Evolutionary conservation across 2,329 filamentous ascomycete species (phyloP).

Genomic region (Pseudopyrenochaeta lycopersici): DNA sequence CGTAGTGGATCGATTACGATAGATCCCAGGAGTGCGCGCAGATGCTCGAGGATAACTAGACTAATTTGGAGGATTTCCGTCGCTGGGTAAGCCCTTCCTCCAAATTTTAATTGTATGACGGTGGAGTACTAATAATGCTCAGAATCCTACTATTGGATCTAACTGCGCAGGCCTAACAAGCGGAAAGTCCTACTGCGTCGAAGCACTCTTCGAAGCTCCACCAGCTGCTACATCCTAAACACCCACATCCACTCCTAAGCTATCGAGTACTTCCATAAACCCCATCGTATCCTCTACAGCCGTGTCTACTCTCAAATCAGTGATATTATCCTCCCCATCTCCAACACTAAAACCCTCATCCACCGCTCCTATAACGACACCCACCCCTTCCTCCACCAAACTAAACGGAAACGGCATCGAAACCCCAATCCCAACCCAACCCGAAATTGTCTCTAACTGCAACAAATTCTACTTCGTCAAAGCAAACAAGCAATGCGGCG

Average conservation of each 20-base stretch:
- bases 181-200: conserved; percentile 1
- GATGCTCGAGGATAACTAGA: conserved; percentile 1
- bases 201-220: neutral
- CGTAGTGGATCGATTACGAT: conserved; percentile 3
- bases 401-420: conserved; percentile 15
- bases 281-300: neutral
- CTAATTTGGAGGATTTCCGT: neutral
- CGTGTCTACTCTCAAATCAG: too few relatives aligned
- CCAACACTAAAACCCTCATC: too few relatives aligned
- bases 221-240: neutral
- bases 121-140: neutral
- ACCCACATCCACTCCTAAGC: neutral
- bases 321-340: too few relatives aligned
- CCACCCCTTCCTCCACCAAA: too few relatives aligned
- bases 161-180: neutral
- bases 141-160: conserved; percentile 1
- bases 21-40: neutral
- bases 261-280: neutral
- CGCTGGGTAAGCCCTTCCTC: neutral
- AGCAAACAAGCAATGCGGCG: conserved; percentile 7
- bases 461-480: conserved; percentile 16
- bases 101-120: too few relatives aligned
- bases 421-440: conserved; percentile 15
- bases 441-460: conserved; percentile 12
- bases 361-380: neutral